Evolutionary conservation across 352 stramenopile genomes (phyloP).

Genomic region (Globisporangium apiculatum): DNA sequence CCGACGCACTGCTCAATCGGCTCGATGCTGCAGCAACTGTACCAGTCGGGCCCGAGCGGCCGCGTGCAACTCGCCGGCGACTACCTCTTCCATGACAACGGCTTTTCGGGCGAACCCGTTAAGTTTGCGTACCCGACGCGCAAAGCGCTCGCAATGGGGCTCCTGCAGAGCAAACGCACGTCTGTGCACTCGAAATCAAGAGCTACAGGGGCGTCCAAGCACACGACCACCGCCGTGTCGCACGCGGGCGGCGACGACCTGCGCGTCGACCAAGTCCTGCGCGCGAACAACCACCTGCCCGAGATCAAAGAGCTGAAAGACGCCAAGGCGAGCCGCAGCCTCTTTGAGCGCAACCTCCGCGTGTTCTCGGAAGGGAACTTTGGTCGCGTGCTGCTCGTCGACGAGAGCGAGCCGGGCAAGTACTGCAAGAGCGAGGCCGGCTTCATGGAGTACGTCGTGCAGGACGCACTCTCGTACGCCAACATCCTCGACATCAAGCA

Average conservation of each 20-base stretch:
- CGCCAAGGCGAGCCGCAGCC: background rate
- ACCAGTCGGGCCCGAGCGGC: conserved; percentile 34
- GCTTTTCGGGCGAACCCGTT: conserved; percentile 8
- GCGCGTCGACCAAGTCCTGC: background rate
- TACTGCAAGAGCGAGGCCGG: conserved; percentile 3
- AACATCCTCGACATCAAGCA: conserved; percentile 13
- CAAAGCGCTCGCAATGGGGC: conserved; percentile 6
- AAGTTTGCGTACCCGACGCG: conserved; percentile 8
- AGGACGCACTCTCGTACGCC: conserved; percentile 5
- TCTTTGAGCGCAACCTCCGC: conserved; percentile 4
- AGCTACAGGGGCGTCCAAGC: background rate
- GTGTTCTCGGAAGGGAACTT: conserved; percentile 3
- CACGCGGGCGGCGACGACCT: background rate
- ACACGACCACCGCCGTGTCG: background rate
- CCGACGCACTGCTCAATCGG: conserved; percentile 27
- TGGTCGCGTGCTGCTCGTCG: conserved; percentile 1
- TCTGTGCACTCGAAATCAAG: background rate
- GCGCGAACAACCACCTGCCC: background rate
- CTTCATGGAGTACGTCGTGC: conserved; percentile 9
- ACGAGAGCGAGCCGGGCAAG: conserved; percentile 8
- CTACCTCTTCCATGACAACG: conserved; percentile 8
- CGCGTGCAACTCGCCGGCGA: conserved; percentile 9
- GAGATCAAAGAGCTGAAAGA: background rate
- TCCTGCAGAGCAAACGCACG: conserved; percentile 5
- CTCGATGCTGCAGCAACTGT: conserved; percentile 38